Conservation (phyloP, 1,284 basidiomycete species). For the Irpex sp. region DNA sequence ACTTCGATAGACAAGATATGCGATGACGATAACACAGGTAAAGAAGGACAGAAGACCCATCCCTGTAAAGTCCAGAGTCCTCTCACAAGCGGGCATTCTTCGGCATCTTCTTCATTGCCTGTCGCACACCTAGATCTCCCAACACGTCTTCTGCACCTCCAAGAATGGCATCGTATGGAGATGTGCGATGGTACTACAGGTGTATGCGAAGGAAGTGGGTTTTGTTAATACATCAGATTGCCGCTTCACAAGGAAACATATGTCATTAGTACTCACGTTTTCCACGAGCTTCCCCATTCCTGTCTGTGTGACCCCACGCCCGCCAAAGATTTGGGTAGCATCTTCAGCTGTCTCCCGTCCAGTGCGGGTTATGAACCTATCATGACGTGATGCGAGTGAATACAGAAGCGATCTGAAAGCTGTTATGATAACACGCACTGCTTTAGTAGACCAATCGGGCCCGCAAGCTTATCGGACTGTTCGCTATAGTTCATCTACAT, state of each 20-base stretch:
- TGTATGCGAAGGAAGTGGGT: neutral
- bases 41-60: neutral
- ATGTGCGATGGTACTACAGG: slow-evolving; percentile 48
- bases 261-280: slow-evolving; percentile 36
- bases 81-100: slow-evolving; percentile 43
- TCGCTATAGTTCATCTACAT: slow-evolving; percentile 75
- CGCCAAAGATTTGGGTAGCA: slow-evolving; percentile 52
- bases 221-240: neutral
- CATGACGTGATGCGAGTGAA: slow-evolving; percentile 4
- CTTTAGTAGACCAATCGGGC: slow-evolving; percentile 70
- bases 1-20: neutral
- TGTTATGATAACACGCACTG: slow-evolving; percentile 40
- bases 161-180: slow-evolving; percentile 50
- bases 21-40: no score
- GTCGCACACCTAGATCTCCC: slow-evolving; percentile 61
- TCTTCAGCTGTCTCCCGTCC: slow-evolving; percentile 72
- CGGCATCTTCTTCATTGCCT: slow-evolving; percentile 60
- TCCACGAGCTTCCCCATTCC: slow-evolving; percentile 57
- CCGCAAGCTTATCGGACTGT: slow-evolving; percentile 74
- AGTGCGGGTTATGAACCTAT: slow-evolving; percentile 61
- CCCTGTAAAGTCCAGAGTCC: neutral
- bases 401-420: neutral
- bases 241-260: neutral
- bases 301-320: slow-evolving; percentile 45
- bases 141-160: slow-evolving; percentile 50